Conservation (phyloP, 2,329 filamentous ascomycete genomes). For the Ophiocordyceps robertsii region DNA sequence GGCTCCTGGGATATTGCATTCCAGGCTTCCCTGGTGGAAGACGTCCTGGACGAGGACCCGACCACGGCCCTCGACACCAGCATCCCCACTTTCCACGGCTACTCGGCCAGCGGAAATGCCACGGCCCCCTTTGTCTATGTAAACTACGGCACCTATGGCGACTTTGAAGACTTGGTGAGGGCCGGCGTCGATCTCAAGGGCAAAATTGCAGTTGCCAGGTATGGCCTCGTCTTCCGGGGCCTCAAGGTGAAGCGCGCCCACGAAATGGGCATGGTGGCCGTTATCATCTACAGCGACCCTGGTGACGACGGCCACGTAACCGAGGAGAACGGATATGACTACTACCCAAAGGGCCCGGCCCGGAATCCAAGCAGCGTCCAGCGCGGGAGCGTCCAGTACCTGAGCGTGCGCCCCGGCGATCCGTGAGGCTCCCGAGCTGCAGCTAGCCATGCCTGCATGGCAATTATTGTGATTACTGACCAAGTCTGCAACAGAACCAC, state of each 20-base stretch:
- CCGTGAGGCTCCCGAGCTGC: slow-evolving; percentile 29
- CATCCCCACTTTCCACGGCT: slow-evolving; percentile 87
- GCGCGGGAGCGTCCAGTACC: slow-evolving; percentile 71
- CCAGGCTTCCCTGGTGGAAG: slow-evolving; percentile 71
- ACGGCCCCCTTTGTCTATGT: slow-evolving; percentile 78
- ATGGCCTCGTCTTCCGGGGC: slow-evolving; percentile 77
- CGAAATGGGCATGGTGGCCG: slow-evolving; percentile 79
- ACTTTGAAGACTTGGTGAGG: slow-evolving; percentile 69
- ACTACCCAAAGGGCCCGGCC: slow-evolving; percentile 78
- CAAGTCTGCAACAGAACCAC: slow-evolving; percentile 44
- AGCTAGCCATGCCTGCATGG: too few relatives aligned
- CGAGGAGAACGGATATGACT: slow-evolving; percentile 63
- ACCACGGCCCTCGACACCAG: slow-evolving; percentile 60
- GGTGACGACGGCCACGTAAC: slow-evolving; percentile 77
- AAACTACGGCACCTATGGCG: slow-evolving; percentile 78
- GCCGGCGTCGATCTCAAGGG: slow-evolving; percentile 65
- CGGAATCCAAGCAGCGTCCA: slow-evolving; percentile 83
- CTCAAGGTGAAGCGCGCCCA: slow-evolving; percentile 88
- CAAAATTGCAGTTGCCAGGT: slow-evolving; percentile 78
- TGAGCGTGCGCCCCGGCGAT: slow-evolving; percentile 58
- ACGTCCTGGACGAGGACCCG: slow-evolving; percentile 69
- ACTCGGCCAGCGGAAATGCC: slow-evolving; percentile 84
- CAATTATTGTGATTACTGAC: too few relatives aligned
- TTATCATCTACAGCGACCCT: slow-evolving; percentile 75
- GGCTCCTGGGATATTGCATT: slow-evolving; percentile 50